Base-by-base conservation (phyloP, 1,284 basidiomycete genomes). In the Singerocomus inundabilis region DNA sequence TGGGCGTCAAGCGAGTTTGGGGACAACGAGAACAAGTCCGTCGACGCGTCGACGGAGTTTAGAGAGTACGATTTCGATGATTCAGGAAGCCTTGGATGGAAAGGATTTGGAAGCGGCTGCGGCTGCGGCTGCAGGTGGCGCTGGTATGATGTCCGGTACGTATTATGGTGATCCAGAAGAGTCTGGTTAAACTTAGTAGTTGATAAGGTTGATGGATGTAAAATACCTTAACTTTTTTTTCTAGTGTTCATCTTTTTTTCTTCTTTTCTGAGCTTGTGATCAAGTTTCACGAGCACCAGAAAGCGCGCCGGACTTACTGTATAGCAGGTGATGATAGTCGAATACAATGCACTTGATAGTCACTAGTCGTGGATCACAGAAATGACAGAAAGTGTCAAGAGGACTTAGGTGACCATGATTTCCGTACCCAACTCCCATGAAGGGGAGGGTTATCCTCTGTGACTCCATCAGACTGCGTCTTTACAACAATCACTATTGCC, bases 21-120 rank as follows among this genome's bases (percentile, higher is more conserved):
- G 97, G 4, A 99, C 97, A 52, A 99, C 96, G 57, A 91, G 91
- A 82, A 97, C 94, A 40, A 92, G 88, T 65, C 96, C 97, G 10
- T 94, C 91, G 63, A 99, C 88, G 52, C 79, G 97, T 57, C 76
- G 95, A 68, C 79, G 95, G 61, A 94, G 91, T 65, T 74, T 99
- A 67, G 96, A 98, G 77, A 95, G 91, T 67, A 99, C 96, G 46
- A 93, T 97, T 77, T 88, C 88, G 60, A 82, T 98, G 70, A 97
- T 99, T 64, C 88, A 93, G 70, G 90, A 91, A 58, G 91, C 88
- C 11, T 81, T 85, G 67, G 92, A 93, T 54, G 88, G 85, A 34
- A 79, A 72, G 64, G 81, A 72, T 32, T 39, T 68, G 44, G 64
- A 67, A 32, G 39, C 48, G 25, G 30, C 36, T 13, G 44, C 25